Base-by-base conservation (phyloP, 805 yeast species). In the Lipomyces japonicus region DNA sequence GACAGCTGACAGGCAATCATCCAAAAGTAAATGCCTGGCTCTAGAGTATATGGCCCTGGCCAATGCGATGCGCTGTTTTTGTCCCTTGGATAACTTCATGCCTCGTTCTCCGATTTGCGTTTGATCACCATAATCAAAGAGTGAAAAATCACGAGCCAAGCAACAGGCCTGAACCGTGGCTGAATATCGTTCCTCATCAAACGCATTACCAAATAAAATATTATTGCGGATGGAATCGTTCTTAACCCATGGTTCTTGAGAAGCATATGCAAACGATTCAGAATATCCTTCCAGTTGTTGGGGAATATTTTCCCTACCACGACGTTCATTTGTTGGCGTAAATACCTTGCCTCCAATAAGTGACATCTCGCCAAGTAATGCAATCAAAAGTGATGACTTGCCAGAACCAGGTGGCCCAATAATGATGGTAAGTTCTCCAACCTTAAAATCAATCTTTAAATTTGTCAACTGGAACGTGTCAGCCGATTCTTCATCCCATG, bases 41-140 rank as follows among this genome's bases (percentile, higher is more conserved):
- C 80, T 78, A 1, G 96, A 89, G 67, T 93, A 91, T 57, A 91
- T 71, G 0, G 97, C 97, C 67, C 98, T 81, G 1, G 98, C 98
- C 50, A 91, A 74, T 0, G 97, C 90, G 34, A 91, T 91, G 68
- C 97, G 81, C 70, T 93, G 97, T 66, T 93, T 93, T 70, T 91
- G 98, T 51, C 98, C 97, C 60, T 97, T 97, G 23, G 97, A 89
- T 50, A 91, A 74, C 0, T 96, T 84, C 48, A 91, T 87, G 69
- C 98, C 98, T 71, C 93, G 91, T 70, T 93, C 97, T 67, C 97
- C 97, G 66, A 93, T 85, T 69, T 89, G 95, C 14, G 98, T 93
- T 65, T 79, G 76, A 69, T 91, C 98, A 57, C 97, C 97, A 47
- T 82, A 86, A 53, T 82, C 81, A 60, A 93, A 72, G 52, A 91